A percentile compares a stretch with the other conserved stretches of the same genome.
Evolutionary conservation across 1,284 basidiomycete species (phyloP).

Genomic region (Entoloma clypeatum): DNA sequence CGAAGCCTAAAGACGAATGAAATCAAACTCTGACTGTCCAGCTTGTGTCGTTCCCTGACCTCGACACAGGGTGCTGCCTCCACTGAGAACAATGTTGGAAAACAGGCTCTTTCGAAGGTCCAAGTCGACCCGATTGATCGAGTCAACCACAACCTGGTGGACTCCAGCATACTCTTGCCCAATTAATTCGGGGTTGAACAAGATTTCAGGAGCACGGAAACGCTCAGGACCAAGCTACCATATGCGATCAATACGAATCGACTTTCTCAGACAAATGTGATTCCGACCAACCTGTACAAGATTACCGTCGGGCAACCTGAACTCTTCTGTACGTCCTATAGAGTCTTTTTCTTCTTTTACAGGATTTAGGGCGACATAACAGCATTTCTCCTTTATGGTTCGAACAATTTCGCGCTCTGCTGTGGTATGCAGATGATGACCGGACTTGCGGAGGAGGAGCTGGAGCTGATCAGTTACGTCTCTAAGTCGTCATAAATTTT

Average conservation of each 20-base stretch:
- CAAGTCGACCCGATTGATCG: conserved; percentile 80
- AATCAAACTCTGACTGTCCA: conserved; percentile 7
- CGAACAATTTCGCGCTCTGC: conserved; percentile 97
- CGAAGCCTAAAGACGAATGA: conserved; percentile 66
- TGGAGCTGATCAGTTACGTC: conserved; percentile 98
- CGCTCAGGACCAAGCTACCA: conserved; percentile 88
- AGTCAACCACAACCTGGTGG: conserved; percentile 92
- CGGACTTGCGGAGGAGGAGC: conserved; percentile 88
- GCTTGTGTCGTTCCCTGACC: conserved; percentile 46
- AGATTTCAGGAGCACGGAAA: conserved; percentile 95
- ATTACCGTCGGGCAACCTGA: conserved; percentile 94
- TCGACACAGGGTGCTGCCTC: conserved; percentile 92
- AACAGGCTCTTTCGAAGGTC: conserved; percentile 95
- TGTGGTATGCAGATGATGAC: conserved; percentile 93
- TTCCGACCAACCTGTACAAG: conserved; percentile 69
- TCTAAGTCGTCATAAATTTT: conserved; percentile 39
- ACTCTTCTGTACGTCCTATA: conserved; percentile 78
- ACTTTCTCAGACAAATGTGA: conserved; percentile 8
- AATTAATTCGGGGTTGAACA: conserved; percentile 97
- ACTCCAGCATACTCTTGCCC: conserved; percentile 97
- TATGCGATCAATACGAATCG: conserved; percentile 10
- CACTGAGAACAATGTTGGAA: conserved; percentile 95
- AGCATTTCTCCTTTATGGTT: conserved; percentile 98
- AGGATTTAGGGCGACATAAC: conserved; percentile 90
- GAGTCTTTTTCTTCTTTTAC: conserved; percentile 94